Base-by-base conservation (phyloP, 768 basidiomycete genomes). In the Gloeophyllum trabeum region DNA sequence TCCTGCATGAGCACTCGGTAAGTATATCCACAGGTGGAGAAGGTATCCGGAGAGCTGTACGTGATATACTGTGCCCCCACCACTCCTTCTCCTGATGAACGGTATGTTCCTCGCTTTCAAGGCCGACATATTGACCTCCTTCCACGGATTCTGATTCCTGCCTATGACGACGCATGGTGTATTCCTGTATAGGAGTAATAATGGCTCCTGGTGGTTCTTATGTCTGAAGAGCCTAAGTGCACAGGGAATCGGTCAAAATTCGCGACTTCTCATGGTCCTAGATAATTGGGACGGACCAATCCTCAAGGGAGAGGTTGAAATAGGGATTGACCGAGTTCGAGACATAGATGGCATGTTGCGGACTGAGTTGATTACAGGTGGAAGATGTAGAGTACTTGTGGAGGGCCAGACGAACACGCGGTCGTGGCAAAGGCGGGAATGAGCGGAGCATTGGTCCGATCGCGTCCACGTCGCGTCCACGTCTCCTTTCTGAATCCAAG, bases 81-180 rank as follows among this genome's bases (percentile, higher is more conserved):
- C 96, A 50, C 90, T 93, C 43, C 84, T 69, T 43, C 94, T 68
- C 30, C 94, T 69, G 24, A 98, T 71, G 54, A 89, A 85, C 0
- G 87, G 87, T 14, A 91, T 70, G 3, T 65, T 67, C 2, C 66
- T 58, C 34, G 58, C 43, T 7, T 62, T 59, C 4, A 91, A 65
- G 1, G 74, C 69, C 4, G 55, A 46, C 39, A 93, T 71, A 51
- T 94, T 93, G 50, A 92, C 79, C 55, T 99, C 94, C 57, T 90
- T 96, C 94, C 94, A 98, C 13, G 93, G 94, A 51, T 96, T 97
- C 66, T 99, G 96, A 57, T 97, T 93, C 41, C 94, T 69, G 0
- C 94, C 94, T 42, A 98, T 88, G 42, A 99, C 73, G 14, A 98
- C 89, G 53, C 91, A 92, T 2, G 91, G 89, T 0, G 63, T 58